phyloP scores from a whole-genome alignment of 2,329 filamentous ascomycete species.

The Neophaeococcomyces mojaviensis region DNA sequence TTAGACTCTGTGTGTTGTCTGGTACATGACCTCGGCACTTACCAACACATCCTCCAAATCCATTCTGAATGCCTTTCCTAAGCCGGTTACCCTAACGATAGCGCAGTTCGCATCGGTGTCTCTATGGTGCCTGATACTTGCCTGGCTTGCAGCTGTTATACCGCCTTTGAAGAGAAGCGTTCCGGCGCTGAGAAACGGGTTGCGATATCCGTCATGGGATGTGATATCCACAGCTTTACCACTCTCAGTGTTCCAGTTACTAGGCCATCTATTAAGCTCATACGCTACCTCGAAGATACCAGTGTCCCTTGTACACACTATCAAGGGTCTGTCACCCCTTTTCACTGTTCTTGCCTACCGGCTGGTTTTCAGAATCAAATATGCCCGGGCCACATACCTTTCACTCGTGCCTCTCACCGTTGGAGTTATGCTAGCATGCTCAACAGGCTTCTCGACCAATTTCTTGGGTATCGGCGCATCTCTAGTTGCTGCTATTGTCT shows the following conservation, averaged over 20 bases:
- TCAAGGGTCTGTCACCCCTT: constrained; percentile 91
- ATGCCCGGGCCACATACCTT: constrained; percentile 77
- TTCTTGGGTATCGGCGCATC: constrained; percentile 85
- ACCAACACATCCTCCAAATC: constrained; percentile 98
- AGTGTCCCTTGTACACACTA: constrained; percentile 94
- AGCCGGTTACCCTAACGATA: constrained; percentile 83
- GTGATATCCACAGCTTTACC: constrained; percentile 85
- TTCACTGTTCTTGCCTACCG: constrained; percentile 94
- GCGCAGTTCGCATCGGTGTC: constrained; percentile 92
- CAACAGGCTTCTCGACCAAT: constrained; percentile 81
- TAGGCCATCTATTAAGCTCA: constrained; percentile 86
- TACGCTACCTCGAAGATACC: constrained; percentile 92
- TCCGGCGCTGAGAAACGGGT: constrained; percentile 74
- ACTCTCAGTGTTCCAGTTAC: constrained; percentile 84
- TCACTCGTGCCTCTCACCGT: constrained; percentile 84
- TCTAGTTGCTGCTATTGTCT: constrained; percentile 82
- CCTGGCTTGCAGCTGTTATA: constrained; percentile 66
- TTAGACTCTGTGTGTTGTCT: constrained; percentile 76
- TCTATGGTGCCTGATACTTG: constrained; percentile 72
- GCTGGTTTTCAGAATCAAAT: constrained; percentile 78
- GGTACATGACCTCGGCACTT: constrained; percentile 91
- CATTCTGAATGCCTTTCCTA: constrained; percentile 84
- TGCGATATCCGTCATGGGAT: constrained; percentile 70
- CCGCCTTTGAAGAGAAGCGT: constrained; percentile 63
- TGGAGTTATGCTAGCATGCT: constrained; percentile 95